A percentile compares a stretch with the other conserved stretches of the same genome.
These are phyloP conservation scores for Mariannaea elegans DNA, from an alignment of 2,329 filamentous ascomycete species.

Conservation along the genomic window DNA sequence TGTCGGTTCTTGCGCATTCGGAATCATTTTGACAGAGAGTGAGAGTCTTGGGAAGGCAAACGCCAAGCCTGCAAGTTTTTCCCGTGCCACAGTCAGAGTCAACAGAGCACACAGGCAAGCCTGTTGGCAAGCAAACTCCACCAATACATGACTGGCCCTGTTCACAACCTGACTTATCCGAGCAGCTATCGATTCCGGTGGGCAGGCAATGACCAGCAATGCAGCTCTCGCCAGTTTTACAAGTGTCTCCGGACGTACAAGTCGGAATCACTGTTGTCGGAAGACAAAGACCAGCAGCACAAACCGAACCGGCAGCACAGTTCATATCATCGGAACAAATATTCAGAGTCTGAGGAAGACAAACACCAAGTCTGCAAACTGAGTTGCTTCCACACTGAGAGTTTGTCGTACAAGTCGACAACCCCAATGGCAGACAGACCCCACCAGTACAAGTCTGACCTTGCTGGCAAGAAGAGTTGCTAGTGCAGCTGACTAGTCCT, in stretches of 20 bases:
- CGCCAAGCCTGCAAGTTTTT: conserved; percentile 1
- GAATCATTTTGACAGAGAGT: background rate
- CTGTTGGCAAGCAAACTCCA: background rate
- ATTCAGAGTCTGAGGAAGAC: background rate
- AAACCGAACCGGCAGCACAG: background rate
- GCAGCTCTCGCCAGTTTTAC: background rate
- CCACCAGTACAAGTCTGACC: background rate
- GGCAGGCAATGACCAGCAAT: conserved; percentile 1
- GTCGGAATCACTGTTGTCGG: background rate
- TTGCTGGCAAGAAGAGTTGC: background rate
- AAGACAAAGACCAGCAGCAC: background rate
- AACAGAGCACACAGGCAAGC: background rate
- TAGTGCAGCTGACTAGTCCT: background rate
- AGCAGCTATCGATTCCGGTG: background rate
- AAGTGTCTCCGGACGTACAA: background rate
- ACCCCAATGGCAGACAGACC: background rate
- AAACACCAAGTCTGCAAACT: background rate
- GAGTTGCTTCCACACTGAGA: background rate
- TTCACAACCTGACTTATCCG: background rate
- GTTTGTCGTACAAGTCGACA: background rate
- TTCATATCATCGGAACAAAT: background rate
- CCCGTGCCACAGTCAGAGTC: background rate
- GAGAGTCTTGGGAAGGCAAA: background rate
- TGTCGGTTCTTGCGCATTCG: background rate
- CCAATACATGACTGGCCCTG: background rate